Evolutionary conservation across 257 asterid genomes (phyloP).

Genomic region (Thymus mandschuricus): DNA sequence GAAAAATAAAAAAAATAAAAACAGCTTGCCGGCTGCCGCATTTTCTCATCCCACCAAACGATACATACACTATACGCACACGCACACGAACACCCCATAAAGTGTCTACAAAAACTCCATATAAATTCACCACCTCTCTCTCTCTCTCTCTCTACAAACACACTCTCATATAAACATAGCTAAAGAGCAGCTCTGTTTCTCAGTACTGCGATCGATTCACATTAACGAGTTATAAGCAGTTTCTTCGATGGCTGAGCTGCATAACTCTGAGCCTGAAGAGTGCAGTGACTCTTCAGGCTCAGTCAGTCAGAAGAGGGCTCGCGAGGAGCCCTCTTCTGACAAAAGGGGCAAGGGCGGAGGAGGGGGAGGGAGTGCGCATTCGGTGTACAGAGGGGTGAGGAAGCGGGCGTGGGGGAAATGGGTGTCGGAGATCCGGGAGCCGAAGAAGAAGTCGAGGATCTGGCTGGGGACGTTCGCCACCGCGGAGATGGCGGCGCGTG

Average conservation of each 20-base stretch:
- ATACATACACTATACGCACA: constrained; percentile 13
- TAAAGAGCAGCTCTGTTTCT: no score
- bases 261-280: constrained; percentile 34
- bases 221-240: no score
- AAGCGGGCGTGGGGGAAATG: constrained; percentile 90
- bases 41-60: constrained; percentile 15
- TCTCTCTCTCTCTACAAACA: neutral
- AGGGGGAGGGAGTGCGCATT: constrained; percentile 28
- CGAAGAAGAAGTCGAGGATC: constrained; percentile 77
- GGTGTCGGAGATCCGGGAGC: constrained; percentile 89
- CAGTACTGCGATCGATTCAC: no score
- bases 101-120: neutral
- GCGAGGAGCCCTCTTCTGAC: neutral
- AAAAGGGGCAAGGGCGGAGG: neutral
- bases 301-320: constrained; percentile 38
- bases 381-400: constrained; percentile 69
- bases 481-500: constrained; percentile 86
- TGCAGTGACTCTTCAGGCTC: constrained; percentile 26
- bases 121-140: constrained; percentile 24
- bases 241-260: constrained; percentile 38
- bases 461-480: constrained; percentile 81
- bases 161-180: constrained; percentile 21
- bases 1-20: neutral
- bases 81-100: constrained; percentile 8
- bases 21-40: constrained; percentile 28